Evolutionary conservation across 768 basidiomycete species (phyloP).

Genomic region (Leccinum fibrillosum): DNA sequence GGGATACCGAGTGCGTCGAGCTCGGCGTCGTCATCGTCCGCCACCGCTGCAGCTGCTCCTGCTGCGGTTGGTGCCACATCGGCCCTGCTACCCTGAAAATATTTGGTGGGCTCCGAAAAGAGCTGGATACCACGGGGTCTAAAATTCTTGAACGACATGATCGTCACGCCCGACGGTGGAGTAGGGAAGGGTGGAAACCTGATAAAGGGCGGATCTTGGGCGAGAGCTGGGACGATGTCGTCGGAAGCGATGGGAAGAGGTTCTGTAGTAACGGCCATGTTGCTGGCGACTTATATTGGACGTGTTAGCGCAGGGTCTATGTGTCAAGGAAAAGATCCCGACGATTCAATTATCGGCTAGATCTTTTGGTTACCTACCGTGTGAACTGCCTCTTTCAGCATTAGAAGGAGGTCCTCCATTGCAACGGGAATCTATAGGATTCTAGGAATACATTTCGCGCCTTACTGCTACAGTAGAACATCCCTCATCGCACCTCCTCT

Average conservation of each 20-base stretch:
- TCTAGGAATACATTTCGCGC: constrained; percentile 6
- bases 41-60: not conserved
- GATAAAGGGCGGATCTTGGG: constrained; percentile 20
- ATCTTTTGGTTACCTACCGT: not conserved
- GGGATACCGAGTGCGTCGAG: constrained; percentile 65
- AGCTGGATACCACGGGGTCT: constrained; percentile 56
- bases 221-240: not conserved
- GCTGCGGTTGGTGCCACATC: constrained; percentile 12
- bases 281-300: not conserved
- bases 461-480: not conserved
- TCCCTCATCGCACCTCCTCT: constrained; percentile 36
- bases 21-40: constrained; percentile 42
- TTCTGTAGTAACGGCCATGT: constrained; percentile 19
- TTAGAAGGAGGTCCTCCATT: no score
- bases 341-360: constrained; percentile 13
- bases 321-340: constrained; percentile 1
- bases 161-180: constrained; percentile 41
- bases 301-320: constrained; percentile 14
- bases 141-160: constrained; percentile 58
- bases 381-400: not conserved
- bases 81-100: constrained; percentile 21
- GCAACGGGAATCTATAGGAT: not conserved
- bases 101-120: constrained; percentile 35
- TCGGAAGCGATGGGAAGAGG: constrained; percentile 16
- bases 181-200: constrained; percentile 49